Conservation (phyloP, 768 basidiomycete genomes). For the Agaricus bisporus region DNA sequence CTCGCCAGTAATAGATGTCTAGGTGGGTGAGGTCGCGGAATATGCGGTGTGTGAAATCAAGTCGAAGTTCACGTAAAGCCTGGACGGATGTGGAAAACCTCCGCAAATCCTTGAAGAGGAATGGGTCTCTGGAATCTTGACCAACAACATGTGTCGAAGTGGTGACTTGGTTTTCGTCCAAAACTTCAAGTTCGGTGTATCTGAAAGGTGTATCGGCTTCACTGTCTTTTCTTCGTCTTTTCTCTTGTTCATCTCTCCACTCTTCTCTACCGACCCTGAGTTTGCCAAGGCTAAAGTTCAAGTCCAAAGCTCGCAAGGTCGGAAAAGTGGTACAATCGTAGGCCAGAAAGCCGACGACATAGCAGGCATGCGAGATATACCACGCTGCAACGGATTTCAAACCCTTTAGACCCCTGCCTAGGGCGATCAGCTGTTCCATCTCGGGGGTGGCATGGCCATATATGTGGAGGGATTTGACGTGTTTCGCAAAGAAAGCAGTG, state of each 20-base stretch:
- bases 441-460: not conserved
- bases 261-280: not conserved
- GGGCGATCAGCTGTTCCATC: not conserved
- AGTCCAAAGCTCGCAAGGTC: not conserved
- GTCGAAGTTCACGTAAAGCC: not conserved
- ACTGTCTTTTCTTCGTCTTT: not conserved
- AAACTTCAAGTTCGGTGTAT: not conserved
- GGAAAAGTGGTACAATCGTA: not conserved
- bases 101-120: constrained; percentile 1
- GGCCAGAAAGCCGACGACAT: not conserved
- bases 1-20: constrained; percentile 1
- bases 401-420: not conserved
- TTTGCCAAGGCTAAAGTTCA: not conserved
- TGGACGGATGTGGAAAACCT: not conserved
- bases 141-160: too few relatives aligned
- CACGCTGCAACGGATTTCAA: constrained; percentile 1
- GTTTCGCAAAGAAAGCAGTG: constrained; percentile 1
- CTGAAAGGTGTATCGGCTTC: not conserved
- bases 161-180: not conserved
- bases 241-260: constrained; percentile 1
- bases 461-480: constrained; percentile 1
- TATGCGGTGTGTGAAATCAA: not conserved
- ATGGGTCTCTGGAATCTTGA: not conserved
- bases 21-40: constrained; percentile 8
- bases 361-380: constrained; percentile 1